Evolutionary conservation across 192 early-diverging fungal genomes (phyloP), one percentile per base, ranked within the genome.

Genomic region (Dissophora ornata): DNA sequence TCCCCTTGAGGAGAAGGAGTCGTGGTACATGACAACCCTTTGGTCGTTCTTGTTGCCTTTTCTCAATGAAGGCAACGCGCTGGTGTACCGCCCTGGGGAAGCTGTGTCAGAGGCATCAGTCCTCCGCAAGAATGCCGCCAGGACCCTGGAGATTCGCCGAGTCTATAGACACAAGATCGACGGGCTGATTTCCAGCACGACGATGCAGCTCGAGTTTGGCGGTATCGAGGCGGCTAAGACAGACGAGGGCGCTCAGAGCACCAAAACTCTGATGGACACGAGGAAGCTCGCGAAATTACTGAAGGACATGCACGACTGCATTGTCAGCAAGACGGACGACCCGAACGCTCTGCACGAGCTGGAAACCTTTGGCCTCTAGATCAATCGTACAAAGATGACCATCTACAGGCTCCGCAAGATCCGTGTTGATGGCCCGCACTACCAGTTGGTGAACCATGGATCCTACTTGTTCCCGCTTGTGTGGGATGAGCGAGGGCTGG

Each of bases 11-110:
- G 50, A 51, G 50, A 29, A 38, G 36, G 36, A 28, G 50, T 51
- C 50, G 26, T 51, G 50, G 50, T 51, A 24, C 26, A 51, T 22
- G 50, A 51, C 50, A 29, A 29, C 50, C 50, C 50, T 51, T 51
- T 51, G 50, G 50, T 51, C 50, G 26, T 22, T 51, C 50, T 29
- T 51, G 21, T 29, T 51, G 26, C 50, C 50, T 51, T 51, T 51
- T 51, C 26, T 51, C 26, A 51, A 51, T 18, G 11, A 51, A 24
- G 16, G 50, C 50, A 51, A 51, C 3, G 21, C 50, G 21, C 26
- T 29, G 8, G 16, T 51, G 11, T 51, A 51, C 7, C 50, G 50
- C 50, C 26, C 50, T 29, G 28, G 22, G 26, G 50, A 22, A 8
- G 50, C 50, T 6, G 50, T 51, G 11, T 51, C 50, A 51, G 28